Evolutionary conservation across 2,329 filamentous ascomycete genomes (phyloP), one percentile per base, ranked within the genome.

Genomic region (Beauveria caledonica): DNA sequence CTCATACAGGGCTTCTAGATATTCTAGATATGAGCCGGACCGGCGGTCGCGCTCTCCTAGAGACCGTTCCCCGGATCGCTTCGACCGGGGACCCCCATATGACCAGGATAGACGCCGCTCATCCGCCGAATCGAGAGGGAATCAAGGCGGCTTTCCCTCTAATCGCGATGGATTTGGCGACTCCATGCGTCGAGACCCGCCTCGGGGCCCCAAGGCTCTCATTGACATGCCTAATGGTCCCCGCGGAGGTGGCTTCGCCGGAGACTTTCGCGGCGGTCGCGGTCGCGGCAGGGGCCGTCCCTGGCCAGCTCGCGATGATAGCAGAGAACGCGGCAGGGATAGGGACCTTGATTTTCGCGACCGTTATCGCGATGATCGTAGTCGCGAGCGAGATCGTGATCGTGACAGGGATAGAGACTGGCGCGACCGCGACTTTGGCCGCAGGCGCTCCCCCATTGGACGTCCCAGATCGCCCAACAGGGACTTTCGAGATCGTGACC

Each of bases 161-260:
- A 82, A 80, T 66, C 79, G 86, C 65, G 84, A 86, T 65, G 71
- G 68, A 13, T 86, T 85, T 63, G 78, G 80, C 59, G 82, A 85
- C 66, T 70, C 80, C 66, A 64, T 80, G 70, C 71, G 77, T 33
- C 81, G 87, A 65, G 90, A 95, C 64, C 87, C 89, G 2, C 92
- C 92, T 3, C 83, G 91, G 60, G 92, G 89, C 0, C 91, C 92
- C 11, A 91, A 92, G 72, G 90, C 89, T 4, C 77, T 92, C 61
- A 82, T 88, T 62, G 89, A 93, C 63, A 76, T 83, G 33, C 82
- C 84, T n/a, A 83, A 81, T 64, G 86, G 85, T 33, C 87, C 86
- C 15, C 82, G 89, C 48, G 81, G 33, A 36, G 33, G 86, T 61
- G 85, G 83, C 9, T 89, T 87, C 68, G 76, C 77, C 3, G 80